These are phyloP conservation scores for Penicillium sp. DNA, from an alignment of 2,329 filamentous ascomycete genomes.

Conservation along the genomic window DNA sequence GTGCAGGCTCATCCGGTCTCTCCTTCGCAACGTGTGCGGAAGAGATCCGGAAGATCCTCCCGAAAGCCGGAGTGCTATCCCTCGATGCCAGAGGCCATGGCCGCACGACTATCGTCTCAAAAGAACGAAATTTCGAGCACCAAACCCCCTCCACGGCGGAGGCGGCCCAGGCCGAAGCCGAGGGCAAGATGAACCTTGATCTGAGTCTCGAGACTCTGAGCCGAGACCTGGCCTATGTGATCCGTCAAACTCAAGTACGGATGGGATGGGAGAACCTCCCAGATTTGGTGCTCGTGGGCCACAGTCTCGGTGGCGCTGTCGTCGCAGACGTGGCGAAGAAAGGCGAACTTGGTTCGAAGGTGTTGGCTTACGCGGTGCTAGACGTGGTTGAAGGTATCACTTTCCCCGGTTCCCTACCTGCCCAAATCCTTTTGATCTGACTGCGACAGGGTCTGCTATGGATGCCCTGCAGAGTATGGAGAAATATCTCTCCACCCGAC, in stretches of 20 bases:
- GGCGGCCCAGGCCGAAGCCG: slow-evolving; percentile 29
- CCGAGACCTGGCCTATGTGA: slow-evolving; percentile 66
- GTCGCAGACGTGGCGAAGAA: slow-evolving; percentile 76
- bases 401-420: background rate
- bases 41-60: slow-evolving; percentile 73
- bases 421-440: background rate
- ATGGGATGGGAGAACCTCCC: slow-evolving; percentile 75
- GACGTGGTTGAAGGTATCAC: slow-evolving; percentile 81
- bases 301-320: slow-evolving; percentile 89
- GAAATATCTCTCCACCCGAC: slow-evolving; percentile 79
- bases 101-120: slow-evolving; percentile 49
- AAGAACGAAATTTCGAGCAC: background rate
- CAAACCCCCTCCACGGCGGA: slow-evolving; percentile 12
- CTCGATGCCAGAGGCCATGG: slow-evolving; percentile 87
- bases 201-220: slow-evolving; percentile 71
- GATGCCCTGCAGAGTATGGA: slow-evolving; percentile 95
- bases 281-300: slow-evolving; percentile 77
- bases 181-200: slow-evolving; percentile 51
- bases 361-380: slow-evolving; percentile 84
- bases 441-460: slow-evolving; percentile 69
- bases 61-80: slow-evolving; percentile 77
- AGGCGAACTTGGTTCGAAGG: slow-evolving; percentile 60
- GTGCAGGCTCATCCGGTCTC: slow-evolving; percentile 86
- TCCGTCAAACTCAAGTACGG: slow-evolving; percentile 62
- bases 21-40: slow-evolving; percentile 81